phyloP scores from a whole-genome alignment of 257 asterid genomes.

The Avicennia marina region DNA sequence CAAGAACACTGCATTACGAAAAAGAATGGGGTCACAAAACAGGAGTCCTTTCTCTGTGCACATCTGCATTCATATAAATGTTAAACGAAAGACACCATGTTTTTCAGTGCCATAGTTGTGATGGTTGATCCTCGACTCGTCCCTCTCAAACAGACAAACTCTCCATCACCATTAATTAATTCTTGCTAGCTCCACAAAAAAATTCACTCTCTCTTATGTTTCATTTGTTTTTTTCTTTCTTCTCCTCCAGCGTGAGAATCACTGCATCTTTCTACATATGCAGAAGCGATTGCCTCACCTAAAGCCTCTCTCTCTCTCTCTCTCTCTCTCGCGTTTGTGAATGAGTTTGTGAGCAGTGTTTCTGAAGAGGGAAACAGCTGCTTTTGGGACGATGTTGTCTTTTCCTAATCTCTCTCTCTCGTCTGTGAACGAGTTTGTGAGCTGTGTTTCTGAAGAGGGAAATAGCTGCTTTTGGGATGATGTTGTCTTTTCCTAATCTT shows the following conservation, averaged over 20 bases:
- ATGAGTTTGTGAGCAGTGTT: too few relatives aligned
- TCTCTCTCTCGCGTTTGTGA: too few relatives aligned
- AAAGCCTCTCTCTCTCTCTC: neutral
- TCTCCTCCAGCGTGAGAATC: conserved; percentile 47
- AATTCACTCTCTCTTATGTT: too few relatives aligned
- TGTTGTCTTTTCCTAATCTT: too few relatives aligned
- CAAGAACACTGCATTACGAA: too few relatives aligned
- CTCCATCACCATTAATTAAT: neutral
- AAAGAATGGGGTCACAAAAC: conserved; percentile 17
- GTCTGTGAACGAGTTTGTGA: too few relatives aligned
- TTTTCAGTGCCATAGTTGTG: conserved; percentile 85
- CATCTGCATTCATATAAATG: conserved; percentile 46
- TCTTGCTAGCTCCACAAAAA: too few relatives aligned
- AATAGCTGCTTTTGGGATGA: too few relatives aligned
- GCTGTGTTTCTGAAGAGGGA: too few relatives aligned
- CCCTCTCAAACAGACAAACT: conserved; percentile 53
- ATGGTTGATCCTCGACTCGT: conserved; percentile 45
- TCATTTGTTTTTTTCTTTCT: neutral
- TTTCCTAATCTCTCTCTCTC: too few relatives aligned
- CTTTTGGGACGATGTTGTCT: too few relatives aligned
- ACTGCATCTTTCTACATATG: conserved; percentile 44
- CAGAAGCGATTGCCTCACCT: conserved; percentile 16
- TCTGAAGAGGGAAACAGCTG: too few relatives aligned
- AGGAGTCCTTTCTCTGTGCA: conserved; percentile 35
- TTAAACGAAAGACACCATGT: conserved; percentile 49